A percentile compares a stretch with the other conserved stretches of the same genome.
Evolutionary conservation across 2,329 filamentous ascomycete species (phyloP).

Genomic region (Cytospora piceicola): DNA sequence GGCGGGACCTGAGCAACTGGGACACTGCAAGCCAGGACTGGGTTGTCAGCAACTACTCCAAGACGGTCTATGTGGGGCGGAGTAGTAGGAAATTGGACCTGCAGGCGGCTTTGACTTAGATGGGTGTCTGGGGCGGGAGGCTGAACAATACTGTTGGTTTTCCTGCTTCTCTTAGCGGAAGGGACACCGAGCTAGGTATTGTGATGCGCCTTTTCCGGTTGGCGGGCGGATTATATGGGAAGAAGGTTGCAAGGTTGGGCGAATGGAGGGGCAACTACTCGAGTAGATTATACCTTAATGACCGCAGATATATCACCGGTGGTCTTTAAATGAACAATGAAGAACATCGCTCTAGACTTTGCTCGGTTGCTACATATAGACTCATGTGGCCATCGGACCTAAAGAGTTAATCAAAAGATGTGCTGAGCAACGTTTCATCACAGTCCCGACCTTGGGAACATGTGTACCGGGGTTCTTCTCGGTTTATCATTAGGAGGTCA

Average conservation of each 20-base stretch:
- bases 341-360: too few relatives aligned
- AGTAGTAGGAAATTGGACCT: constrained; percentile 60
- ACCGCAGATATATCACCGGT: not conserved
- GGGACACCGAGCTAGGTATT: not conserved
- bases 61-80: constrained; percentile 59
- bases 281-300: not conserved
- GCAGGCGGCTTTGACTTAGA: constrained; percentile 37
- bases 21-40: constrained; percentile 81
- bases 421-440: too few relatives aligned
- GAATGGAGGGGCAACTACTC: not conserved
- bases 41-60: constrained; percentile 60
- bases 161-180: not conserved
- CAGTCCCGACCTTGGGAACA: too few relatives aligned
- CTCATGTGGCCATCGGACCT: too few relatives aligned
- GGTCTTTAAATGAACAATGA: too few relatives aligned
- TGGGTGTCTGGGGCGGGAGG: not conserved
- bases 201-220: not conserved
- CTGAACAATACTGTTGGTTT: not conserved
- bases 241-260: not conserved
- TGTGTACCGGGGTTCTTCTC: too few relatives aligned
- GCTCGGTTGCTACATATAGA: too few relatives aligned
- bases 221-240: not conserved
- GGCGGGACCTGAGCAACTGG: constrained; percentile 89
- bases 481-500: too few relatives aligned
- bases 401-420: too few relatives aligned